These are phyloP conservation scores for Pseudogymnoascus sp. DNA, from an alignment of 2,329 filamentous ascomycete species.

Conservation along the genomic window DNA sequence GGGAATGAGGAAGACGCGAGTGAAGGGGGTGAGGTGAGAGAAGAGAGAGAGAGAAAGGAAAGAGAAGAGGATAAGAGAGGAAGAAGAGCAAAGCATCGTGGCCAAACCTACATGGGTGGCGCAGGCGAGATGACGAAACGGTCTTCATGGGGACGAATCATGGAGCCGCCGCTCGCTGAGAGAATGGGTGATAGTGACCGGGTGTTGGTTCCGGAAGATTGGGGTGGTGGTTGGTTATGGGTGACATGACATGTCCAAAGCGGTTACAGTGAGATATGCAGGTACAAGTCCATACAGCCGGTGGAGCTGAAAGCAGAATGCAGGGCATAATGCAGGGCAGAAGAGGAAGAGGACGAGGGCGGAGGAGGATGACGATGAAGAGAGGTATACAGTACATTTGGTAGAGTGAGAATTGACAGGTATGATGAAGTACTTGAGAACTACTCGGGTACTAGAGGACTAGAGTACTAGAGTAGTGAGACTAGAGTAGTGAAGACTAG, in stretches of 20 bases:
- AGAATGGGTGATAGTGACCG: not conserved
- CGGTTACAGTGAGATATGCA: not conserved
- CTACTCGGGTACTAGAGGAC: too few species aligned
- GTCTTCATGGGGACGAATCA: not conserved
- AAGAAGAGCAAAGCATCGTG: not conserved
- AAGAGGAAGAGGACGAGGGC: not conserved
- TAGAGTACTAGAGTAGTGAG: too few species aligned
- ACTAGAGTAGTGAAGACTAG: too few species aligned
- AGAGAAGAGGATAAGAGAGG: not conserved
- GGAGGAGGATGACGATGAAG: not conserved
- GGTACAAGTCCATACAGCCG: not conserved
- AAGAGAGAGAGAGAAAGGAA: constrained; percentile 1
- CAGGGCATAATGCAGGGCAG: not conserved
- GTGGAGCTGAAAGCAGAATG: not conserved
- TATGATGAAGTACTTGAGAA: too few species aligned
- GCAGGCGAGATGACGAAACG: not conserved
- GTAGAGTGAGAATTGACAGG: too few species aligned
- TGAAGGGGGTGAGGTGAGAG: not conserved
- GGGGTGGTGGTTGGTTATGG: not conserved
- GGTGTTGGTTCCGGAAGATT: not conserved
- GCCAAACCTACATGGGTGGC: not conserved
- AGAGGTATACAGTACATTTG: too few species aligned
- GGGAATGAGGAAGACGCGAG: not conserved
- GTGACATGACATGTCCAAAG: not conserved
- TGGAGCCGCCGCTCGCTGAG: not conserved